phyloP scores from a whole-genome alignment of 2,329 filamentous ascomycete species.

The Sporothrix globosa region DNA sequence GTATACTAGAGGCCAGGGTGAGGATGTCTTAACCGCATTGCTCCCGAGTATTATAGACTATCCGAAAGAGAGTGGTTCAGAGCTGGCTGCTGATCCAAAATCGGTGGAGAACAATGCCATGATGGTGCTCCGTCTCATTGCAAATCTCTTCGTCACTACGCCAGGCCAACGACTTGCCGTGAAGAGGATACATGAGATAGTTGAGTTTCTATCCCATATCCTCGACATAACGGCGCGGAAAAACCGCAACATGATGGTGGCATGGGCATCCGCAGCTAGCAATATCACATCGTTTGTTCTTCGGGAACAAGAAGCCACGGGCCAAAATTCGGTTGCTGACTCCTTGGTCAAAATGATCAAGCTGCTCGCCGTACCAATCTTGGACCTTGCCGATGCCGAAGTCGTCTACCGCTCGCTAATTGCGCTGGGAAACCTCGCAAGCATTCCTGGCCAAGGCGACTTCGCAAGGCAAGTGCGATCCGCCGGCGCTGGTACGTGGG shows the following conservation, averaged over 20 bases:
- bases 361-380: slow-evolving; percentile 65
- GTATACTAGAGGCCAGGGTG: slow-evolving; percentile 55
- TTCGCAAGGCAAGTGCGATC: slow-evolving; percentile 36
- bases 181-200: slow-evolving; percentile 60
- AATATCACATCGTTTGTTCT: slow-evolving; percentile 80
- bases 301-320: slow-evolving; percentile 48
- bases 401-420: slow-evolving; percentile 81
- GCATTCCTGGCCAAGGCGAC: slow-evolving; percentile 49
- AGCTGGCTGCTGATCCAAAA: slow-evolving; percentile 54
- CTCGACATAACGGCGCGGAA: slow-evolving; percentile 57
- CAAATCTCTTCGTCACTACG: slow-evolving; percentile 78
- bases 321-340: slow-evolving; percentile 48
- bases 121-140: slow-evolving; percentile 79
- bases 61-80: slow-evolving; percentile 43
- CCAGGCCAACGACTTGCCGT: slow-evolving; percentile 69
- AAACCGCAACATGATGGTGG: slow-evolving; percentile 82
- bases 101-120: slow-evolving; percentile 80
- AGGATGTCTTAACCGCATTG: slow-evolving; percentile 63
- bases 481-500: slow-evolving; percentile 45
- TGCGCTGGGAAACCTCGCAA: slow-evolving; percentile 73
- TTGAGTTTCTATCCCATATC: slow-evolving; percentile 66
- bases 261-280: slow-evolving; percentile 78
- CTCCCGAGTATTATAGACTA: slow-evolving; percentile 41
- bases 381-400: slow-evolving; percentile 73
- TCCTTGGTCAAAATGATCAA: slow-evolving; percentile 50